Evolutionary conservation across 768 basidiomycete genomes (phyloP), one percentile per base, ranked within the genome.

Genomic region (Suillus variegatus): DNA sequence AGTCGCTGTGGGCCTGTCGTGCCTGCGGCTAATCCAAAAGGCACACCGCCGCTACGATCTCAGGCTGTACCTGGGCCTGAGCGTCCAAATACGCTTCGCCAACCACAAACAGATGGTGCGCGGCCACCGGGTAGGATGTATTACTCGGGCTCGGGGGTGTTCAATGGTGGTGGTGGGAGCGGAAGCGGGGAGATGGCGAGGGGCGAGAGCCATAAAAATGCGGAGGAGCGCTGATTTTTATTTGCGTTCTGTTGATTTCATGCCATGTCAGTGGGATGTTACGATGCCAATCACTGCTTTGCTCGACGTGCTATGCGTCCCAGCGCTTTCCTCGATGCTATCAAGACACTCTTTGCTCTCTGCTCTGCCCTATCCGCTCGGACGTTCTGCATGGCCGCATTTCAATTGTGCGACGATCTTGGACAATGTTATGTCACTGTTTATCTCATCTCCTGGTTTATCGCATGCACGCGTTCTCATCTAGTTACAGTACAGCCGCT

Each of bases 121-220:
- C 75, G 75, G 43, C 9, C 72, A 55, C 58, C 55, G 6, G 38
- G 66, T 14, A 68, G 75, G 54, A 1, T 64, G 62, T 71, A 68
- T 51, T 75, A 72, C 22, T 13, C 49, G 13, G 49, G 49, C 25
- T 22, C 70, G 0, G 72, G 74, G 18, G 49, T 70, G 55, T 76
- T 67, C 58, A 68, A 52, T 13, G 44, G 66, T 4, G 49, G 63
- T 35, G 44, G 60, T 35, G 62, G 51, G 6, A 73, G 73, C 49
- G 49, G 49, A 49, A 65, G 66, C 47, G 66, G 62, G 18, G 36
- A 65, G 14, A 25, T 62, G 18, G 63, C 67, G 35, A 71, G 73
- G 46, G 67, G 67, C 22, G 71, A 75, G 61, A 72, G 55, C 58
- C 73, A 66, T 70, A 75, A 76, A 67, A 52, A 64, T 55, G n/a